Evolutionary conservation across 2,329 filamentous ascomycete genomes (phyloP).

Genomic region (Phoma herbarum): DNA sequence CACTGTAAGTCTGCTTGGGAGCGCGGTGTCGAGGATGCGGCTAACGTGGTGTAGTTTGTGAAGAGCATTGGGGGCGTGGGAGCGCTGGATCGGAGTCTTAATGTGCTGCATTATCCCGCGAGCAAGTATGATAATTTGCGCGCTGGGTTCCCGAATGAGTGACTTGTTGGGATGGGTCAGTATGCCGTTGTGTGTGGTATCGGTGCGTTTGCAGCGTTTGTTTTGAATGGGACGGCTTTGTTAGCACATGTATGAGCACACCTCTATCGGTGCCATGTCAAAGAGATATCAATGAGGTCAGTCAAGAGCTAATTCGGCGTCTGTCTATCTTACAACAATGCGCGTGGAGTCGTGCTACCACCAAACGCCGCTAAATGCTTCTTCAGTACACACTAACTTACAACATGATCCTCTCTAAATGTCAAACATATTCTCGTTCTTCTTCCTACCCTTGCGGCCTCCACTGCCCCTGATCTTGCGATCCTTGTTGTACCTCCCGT

Average conservation of each 20-base stretch:
- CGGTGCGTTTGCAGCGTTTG: background rate
- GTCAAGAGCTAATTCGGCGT: background rate
- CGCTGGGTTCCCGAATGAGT: conserved; percentile 33
- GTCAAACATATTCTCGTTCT: conserved; percentile 30
- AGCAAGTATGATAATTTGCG: conserved; percentile 75
- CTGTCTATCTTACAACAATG: background rate
- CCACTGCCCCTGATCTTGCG: conserved; percentile 50
- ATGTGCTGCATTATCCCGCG: conserved; percentile 70
- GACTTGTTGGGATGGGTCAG: background rate
- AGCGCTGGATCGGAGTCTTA: conserved; percentile 62
- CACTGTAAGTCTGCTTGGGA: conserved; percentile 35
- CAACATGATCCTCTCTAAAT: conserved; percentile 8
- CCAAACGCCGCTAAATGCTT: background rate
- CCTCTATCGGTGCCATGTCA: background rate
- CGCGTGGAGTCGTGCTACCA: background rate
- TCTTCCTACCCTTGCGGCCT: conserved; percentile 52
- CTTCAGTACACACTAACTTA: background rate
- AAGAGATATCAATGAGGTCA: background rate
- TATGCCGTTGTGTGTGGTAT: background rate
- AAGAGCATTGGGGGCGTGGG: conserved; percentile 64
- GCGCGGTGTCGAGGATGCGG: background rate
- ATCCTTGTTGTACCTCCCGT: conserved; percentile 43
- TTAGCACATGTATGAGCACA: background rate
- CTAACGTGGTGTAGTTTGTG: conserved; percentile 52
- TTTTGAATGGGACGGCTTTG: background rate